phyloP scores from a whole-genome alignment of 371 early-diverging fungal species.

The Haplosporangium sp. region DNA sequence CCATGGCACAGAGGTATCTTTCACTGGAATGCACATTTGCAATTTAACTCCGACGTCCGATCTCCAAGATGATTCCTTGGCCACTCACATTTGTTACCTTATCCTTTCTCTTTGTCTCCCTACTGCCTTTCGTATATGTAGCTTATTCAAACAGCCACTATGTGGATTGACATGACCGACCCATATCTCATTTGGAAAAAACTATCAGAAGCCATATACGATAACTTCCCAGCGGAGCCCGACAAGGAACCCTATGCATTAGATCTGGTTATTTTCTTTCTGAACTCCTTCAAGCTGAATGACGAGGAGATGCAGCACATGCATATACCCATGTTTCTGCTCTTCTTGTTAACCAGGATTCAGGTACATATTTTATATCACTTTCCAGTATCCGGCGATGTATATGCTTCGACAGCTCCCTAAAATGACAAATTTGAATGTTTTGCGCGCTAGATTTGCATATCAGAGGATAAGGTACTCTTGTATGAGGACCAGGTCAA shows the following conservation, averaged over 20 bases:
- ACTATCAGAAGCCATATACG: slow-evolving; percentile 66
- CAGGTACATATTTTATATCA: slow-evolving; percentile 54
- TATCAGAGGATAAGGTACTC: slow-evolving; percentile 32
- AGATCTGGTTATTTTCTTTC: slow-evolving; percentile 71
- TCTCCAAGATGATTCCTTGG: not conserved
- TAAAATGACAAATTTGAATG: not conserved
- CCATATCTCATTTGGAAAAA: slow-evolving; percentile 86
- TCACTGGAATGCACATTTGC: not conserved
- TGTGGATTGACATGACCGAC: slow-evolving; percentile 90
- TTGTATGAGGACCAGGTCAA: slow-evolving; percentile 35
- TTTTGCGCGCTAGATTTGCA: slow-evolving; percentile 2
- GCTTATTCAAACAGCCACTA: slow-evolving; percentile 82
- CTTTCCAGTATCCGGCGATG: not conserved
- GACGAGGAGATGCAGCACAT: slow-evolving; percentile 86
- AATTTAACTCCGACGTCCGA: not conserved
- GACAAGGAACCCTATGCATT: slow-evolving; percentile 60
- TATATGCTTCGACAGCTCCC: not conserved
- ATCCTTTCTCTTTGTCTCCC: not conserved
- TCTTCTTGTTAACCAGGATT: slow-evolving; percentile 65
- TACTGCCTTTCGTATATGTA: slow-evolving; percentile 39
- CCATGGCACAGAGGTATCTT: slow-evolving; percentile 59
- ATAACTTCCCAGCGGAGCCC: slow-evolving; percentile 57
- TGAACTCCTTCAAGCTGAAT: slow-evolving; percentile 74
- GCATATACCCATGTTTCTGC: slow-evolving; percentile 81
- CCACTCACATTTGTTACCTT: not conserved